phyloP scores from a whole-genome alignment of 2,329 filamentous ascomycete genomes.

The Talaromyces atroroseus region DNA sequence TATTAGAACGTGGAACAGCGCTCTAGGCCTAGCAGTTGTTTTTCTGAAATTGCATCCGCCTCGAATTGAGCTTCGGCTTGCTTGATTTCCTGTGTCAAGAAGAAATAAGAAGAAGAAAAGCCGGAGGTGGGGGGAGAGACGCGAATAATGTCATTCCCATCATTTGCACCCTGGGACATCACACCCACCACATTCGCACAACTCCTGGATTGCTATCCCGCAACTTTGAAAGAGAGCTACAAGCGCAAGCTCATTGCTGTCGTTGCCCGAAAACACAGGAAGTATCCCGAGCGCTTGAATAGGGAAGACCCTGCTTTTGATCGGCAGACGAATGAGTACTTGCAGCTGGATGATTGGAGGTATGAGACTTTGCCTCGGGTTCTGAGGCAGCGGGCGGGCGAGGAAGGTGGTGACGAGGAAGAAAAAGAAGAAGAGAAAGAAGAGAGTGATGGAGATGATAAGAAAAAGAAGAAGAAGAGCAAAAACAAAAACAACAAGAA shows the following conservation, averaged over 20 bases:
- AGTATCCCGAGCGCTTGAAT: slow-evolving; percentile 13
- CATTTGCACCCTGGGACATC: slow-evolving; percentile 24
- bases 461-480: slow-evolving; percentile 9
- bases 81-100: too few relatives aligned
- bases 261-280: slow-evolving; percentile 18
- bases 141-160: background rate
- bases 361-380: slow-evolving; percentile 29
- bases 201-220: slow-evolving; percentile 24
- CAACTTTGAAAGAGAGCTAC: slow-evolving; percentile 22
- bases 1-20: too few relatives aligned
- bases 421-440: slow-evolving; percentile 13
- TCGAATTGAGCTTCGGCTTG: too few relatives aligned
- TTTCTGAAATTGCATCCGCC: too few relatives aligned
- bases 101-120: too few relatives aligned
- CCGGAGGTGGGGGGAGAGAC: background rate
- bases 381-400: slow-evolving; percentile 18
- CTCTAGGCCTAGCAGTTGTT: too few relatives aligned
- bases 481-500: slow-evolving; percentile 13
- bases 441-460: background rate
- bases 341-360: slow-evolving; percentile 34
- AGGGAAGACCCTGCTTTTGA: slow-evolving; percentile 2
- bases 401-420: background rate
- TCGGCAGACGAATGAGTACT: slow-evolving; percentile 22
- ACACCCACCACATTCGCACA: slow-evolving; percentile 21
- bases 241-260: slow-evolving; percentile 20